Base-by-base conservation (phyloP, 2,329 filamentous ascomycete genomes). In the Aspergillus fijiensis region DNA sequence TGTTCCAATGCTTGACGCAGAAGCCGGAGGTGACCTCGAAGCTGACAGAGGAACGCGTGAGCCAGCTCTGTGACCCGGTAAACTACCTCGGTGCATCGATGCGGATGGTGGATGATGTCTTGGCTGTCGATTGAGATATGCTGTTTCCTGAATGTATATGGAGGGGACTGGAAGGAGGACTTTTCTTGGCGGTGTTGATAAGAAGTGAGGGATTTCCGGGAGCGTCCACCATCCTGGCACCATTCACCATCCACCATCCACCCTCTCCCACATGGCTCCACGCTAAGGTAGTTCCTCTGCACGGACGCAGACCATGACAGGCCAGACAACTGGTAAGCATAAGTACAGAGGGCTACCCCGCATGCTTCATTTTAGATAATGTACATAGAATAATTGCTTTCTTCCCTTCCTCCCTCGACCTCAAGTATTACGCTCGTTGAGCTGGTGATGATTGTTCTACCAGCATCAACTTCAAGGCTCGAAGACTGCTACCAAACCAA, bases 51-150 rank as follows among this genome's bases (percentile, higher is more conserved):
- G 71, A 80, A 33, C 76, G 80, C 49, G 73, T 90, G 21, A 69
- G 76, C 23, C 81, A 84, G 10, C 75, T 82, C 31, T 85, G 83
- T 70, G 86, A 90, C 65, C 80, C 80, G 1, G 75, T 76, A 25
- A 81, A 81, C 49, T 83, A 83, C 53, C 55, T 75, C 35, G 74
- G 74, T 1, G 69, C 73, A 12, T 70, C 69, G 14, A 64, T 66
- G 11, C 63, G 59, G 51, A 74, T 76, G 74, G 72, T 75, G 5
- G 69, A 76, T 35, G 69, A 70, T 63, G 69, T 74, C 12, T 55
- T 75, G 51, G 58, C 60, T 51, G 23, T 62, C 12, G 57, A 58
- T 35, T 62, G 11, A 57, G 49, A 14, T n/a, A 16, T 16, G 21
- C 25, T n/a, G 21, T 7, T 23, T 23, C 4, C 16, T 5, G 4